A percentile compares a stretch with the other conserved stretches of the same genome.
Evolutionary conservation across 805 yeast species (phyloP).

Genomic region (Wickerhamiella cacticola): DNA sequence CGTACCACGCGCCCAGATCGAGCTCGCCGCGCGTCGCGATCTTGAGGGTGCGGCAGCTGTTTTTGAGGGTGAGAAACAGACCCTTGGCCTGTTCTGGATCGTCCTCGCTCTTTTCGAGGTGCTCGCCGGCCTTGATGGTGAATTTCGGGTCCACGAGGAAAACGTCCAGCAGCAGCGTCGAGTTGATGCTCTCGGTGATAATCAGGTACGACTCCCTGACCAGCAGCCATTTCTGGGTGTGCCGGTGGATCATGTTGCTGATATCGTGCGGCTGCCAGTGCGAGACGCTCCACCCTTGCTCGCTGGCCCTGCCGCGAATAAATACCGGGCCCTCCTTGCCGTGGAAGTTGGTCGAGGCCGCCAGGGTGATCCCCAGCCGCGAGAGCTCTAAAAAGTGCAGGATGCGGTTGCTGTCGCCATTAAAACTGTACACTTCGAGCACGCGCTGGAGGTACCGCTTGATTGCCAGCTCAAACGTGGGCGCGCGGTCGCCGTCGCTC

Average conservation of each 20-base stretch:
- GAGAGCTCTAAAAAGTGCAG: constrained; percentile 85
- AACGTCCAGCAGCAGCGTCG: constrained; percentile 83
- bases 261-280: constrained; percentile 71
- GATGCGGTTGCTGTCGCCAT: constrained; percentile 70
- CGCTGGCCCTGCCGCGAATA: constrained; percentile 67
- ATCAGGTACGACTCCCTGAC: constrained; percentile 74
- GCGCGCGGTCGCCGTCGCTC: neutral
- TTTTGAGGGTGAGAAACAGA: constrained; percentile 24
- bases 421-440: constrained; percentile 45
- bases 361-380: constrained; percentile 69
- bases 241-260: constrained; percentile 78
- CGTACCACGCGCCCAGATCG: constrained; percentile 70
- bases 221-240: constrained; percentile 84
- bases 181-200: constrained; percentile 73
- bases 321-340: constrained; percentile 85
- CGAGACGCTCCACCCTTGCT: constrained; percentile 94
- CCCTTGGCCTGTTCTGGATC: constrained; percentile 13
- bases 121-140: constrained; percentile 31
- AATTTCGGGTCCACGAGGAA: constrained; percentile 77
- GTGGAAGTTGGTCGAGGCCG: constrained; percentile 66
- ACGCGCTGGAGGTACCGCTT: constrained; percentile 58
- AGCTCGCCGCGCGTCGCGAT: constrained; percentile 62
- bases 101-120: constrained; percentile 1
- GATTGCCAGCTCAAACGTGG: constrained; percentile 29
- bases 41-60: constrained; percentile 35